Evolutionary conservation across 2,329 filamentous ascomycete species (phyloP), one percentile per base, ranked within the genome.

Genomic region (Blastomyces parvus): DNA sequence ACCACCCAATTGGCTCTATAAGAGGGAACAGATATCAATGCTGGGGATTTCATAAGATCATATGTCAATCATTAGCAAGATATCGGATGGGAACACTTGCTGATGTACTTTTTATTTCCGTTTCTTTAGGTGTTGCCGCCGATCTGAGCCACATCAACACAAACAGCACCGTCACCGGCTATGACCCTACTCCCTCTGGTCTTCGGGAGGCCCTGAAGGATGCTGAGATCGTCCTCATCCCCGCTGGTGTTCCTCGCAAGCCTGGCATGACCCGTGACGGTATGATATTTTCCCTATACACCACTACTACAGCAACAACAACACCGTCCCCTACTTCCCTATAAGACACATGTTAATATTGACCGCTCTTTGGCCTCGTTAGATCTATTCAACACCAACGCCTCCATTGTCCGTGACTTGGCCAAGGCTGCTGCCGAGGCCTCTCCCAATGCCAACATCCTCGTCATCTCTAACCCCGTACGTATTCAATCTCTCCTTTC

Each of bases 331-430:
- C 25, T 5, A 14, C 27, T 33, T 19, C 3, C 33, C 8, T 36
- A 1, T 5, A 8, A 36, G 6, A 5, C 33, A 36, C 2, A 8
- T 36, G 33, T 36, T 36, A 8, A 36, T 36, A 36, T 36, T 36
- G 33, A 36, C 33, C 33, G 33, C 33, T 36, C n/a, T 7, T 36
- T 7, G 33, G 33, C 11, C 5, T 22, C 38, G 19, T 25, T 62
- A 86, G 93, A 99, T 79, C 88, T 99, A 69, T 99, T 99, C 91
- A 97, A 97, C 88, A 99, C 93, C 85, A 99, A 99, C 81, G 94
- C 94, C 80, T 96, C 91, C 78, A 99, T 99, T 79, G 94, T 99
- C 78, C 92, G 93, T 76, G 94, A 97, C 81, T 87, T 99, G 70
- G 92, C 93, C 82, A 96, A 96, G 86, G 92, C 91, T 73, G 87